Evolutionary conservation across 441 rosid species (phyloP), one percentile per base, ranked within the genome.

Genomic region (Mallotus japonicus): DNA sequence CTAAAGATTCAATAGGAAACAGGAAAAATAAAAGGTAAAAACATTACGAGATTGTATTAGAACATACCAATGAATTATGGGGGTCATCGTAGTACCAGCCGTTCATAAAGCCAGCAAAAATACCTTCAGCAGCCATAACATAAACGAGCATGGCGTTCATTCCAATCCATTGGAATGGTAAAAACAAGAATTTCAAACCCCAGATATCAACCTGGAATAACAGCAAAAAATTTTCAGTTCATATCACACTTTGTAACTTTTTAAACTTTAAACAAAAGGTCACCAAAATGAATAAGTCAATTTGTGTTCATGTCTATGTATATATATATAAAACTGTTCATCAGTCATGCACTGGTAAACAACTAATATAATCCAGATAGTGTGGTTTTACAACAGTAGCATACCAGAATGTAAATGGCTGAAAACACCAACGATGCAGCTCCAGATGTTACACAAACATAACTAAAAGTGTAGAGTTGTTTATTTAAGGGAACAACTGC

Each of bases 141-240:
- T 92, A 94, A 44, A 94, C 98, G 28, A 94, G 80, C 97, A 94
- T 92, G 1, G 96, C 93, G 50, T 92, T 94, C 98, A 89, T 88
- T 65, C 98, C 97, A 46, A 92, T 94, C 97, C 98, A 92, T 81
- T 86, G 67, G 6, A 94, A 74, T 53, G 94, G 93, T 49, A 87
- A 82, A 78, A 90, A 89, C 14, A 83, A 24, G 59, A 20, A 72
- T 71, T 77, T 82, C 76, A 72, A 6, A 22, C 77, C 67, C 70
- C 60, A 32, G 1, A 73, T 65, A 6, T 73, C 76, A 65, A 73
- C 76, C 76, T 73, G 65, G 19, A 55, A 69, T 55, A 14, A 15
- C 12, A 40, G 11, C 3, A 34, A 55, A 12, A 3, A 16, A 51
- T 3, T 8, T 24, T 37, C 2, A 51, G 19, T 20, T 37, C 34